Base-by-base conservation (phyloP, 108 stramenopile genomes). In the Cylindrotheca fusiformis region DNA sequence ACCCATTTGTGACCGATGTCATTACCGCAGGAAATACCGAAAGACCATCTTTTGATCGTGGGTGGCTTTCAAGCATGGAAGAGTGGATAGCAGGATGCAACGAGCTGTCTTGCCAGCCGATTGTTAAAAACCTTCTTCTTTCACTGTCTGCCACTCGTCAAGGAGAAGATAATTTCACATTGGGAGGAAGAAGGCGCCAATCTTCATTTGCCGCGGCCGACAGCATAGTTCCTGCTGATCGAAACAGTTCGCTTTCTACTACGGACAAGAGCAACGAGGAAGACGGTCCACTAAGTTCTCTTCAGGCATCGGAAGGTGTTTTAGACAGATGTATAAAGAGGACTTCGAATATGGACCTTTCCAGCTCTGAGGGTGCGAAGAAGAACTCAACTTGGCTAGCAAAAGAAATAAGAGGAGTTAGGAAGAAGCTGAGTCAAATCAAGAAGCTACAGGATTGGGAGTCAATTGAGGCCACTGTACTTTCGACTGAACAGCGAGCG, bases 1-100 rank as follows among this genome's bases (percentile, higher is more conserved):
- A 91, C 68, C 90, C 90, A 1, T 65, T 85, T 30, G 44, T 85
- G 1, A 44, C 70, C 10, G 74, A 75, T 50, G 30, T 67, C 19
- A 36, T 68, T 27, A 32, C 46, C 2, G 69, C 63, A 22, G 74
- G 65, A 30, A 64, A 65, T 32, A 46, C 54, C n/a, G 60, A 33
- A 8, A 58, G 49, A 22, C 52, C 64, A 10, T 44, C 65, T 2
- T 70, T 76, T 52, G 50, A 62, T 33, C 58, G 52, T 0, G 53
- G 33, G 0, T 76, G 67, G 69, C 41, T 70, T 23, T 70, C 60
- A 6, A 20, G 55, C n/a, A 5, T 47, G 8, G 56, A 70, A 27
- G 65, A 76, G 21, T 76, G 75, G 75, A 23, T 55, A 1, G 2
- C 45, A 20, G 52, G 48, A 26, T 76, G 69, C 47, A 48, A 60